Base-by-base conservation (phyloP, 495 filamentous ascomycete genomes). In the Jackrogersella multiformis region DNA sequence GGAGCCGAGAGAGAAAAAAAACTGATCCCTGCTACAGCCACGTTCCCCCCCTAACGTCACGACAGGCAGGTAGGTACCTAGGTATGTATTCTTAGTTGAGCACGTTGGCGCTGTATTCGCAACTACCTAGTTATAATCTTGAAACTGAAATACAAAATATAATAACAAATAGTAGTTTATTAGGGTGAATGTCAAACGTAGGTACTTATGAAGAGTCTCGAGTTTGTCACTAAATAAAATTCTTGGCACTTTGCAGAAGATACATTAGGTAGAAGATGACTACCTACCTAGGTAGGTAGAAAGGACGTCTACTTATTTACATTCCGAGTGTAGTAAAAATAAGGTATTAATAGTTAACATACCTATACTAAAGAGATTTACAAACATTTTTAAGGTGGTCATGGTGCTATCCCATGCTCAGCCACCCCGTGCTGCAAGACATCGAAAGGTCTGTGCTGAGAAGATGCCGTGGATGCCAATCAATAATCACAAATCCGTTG, bases 381-480 rank as follows among this genome's bases (percentile, higher is more conserved):
- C 26, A 30, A 30, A 30, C 26, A 30, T 30, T 30, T 46, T 30
- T 30, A 30, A 30, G 26, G 26, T 30, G 26, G 26, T 30, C 26
- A 30, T 30, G 26, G 26, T 4, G 26, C 26, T 30, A 2, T 46
- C 21, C 42, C 42, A 52, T 65, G 67, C 61, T 63, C 68, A 71
- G 63, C 68, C 68, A 71, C 63, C 68, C 67, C 61, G 67, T 65
- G 57, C 68, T 71, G 68, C 68, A 71, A 71, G 68, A 71, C 68
- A 71, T 71, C 68, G 62, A 66, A 63, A 67, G 48, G 55, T 52
- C 61, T 65, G 67, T 64, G 65, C 53, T 59, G n/a, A n/a, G n/a
- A n/a, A 36, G 59, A 60, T 21, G 56, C 34, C 52, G 64, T 34
- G 23, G 46, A 41, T 55, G 64, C 58, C 65, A 62, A 68, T 59